A percentile compares a stretch with the other conserved stretches of the same genome.
These are phyloP conservation scores for Metarhizium album DNA, from an alignment of 2,329 filamentous ascomycete genomes.

Conservation along the genomic window DNA sequence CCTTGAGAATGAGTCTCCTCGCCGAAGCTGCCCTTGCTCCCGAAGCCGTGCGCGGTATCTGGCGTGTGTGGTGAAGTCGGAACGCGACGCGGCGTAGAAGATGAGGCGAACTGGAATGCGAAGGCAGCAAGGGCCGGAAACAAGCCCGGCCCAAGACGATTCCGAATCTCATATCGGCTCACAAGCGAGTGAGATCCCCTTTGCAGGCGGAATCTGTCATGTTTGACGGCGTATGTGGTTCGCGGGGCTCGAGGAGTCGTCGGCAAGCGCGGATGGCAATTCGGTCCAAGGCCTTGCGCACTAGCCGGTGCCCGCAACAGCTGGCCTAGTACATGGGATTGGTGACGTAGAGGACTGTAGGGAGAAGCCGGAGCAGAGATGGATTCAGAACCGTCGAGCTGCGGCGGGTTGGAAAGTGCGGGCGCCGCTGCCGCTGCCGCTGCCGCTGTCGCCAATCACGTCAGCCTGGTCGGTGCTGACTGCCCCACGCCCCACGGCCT, in stretches of 20 bases:
- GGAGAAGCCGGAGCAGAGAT: not conserved
- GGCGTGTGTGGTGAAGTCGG: constrained; percentile 15
- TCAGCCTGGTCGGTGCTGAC: too few relatives aligned
- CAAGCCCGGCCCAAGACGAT: constrained; percentile 33
- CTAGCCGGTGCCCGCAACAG: not conserved
- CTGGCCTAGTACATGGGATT: not conserved
- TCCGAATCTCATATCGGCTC: constrained; percentile 34
- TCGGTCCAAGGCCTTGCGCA: not conserved
- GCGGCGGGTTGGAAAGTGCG: too few relatives aligned
- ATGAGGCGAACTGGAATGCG: constrained; percentile 12
- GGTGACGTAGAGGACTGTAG: constrained; percentile 12
- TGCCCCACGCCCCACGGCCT: not conserved
- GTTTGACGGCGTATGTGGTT: constrained; percentile 5
- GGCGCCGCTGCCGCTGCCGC: not conserved
- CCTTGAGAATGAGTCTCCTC: constrained; percentile 24
- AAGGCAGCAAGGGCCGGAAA: constrained; percentile 26
- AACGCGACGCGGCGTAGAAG: constrained; percentile 15
- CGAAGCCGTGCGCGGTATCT: constrained; percentile 14
- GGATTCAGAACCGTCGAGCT: too few relatives aligned
- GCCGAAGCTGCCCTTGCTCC: constrained; percentile 5
- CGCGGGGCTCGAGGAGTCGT: not conserved
- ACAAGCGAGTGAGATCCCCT: constrained; percentile 7
- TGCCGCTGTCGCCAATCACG: not conserved
- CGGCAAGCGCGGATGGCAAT: not conserved
- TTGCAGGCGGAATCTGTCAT: constrained; percentile 9